A percentile compares a stretch with the other conserved stretches of the same genome.
These are phyloP conservation scores for Postia placenta DNA, from an alignment of 768 basidiomycete species.

Conservation along the genomic window DNA sequence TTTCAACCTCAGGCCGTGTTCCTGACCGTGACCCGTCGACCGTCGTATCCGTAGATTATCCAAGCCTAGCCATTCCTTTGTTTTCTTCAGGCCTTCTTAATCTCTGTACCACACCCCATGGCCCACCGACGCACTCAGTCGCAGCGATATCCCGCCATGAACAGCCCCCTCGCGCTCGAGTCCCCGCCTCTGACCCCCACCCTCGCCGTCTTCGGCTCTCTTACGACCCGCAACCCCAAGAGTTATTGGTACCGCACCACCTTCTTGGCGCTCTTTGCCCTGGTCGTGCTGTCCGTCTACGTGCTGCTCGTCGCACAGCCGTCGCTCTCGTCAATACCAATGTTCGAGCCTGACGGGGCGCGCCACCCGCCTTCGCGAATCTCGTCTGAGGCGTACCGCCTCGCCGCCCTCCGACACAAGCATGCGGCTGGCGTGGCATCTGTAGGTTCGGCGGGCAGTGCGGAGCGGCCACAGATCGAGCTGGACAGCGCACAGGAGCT, in stretches of 20 bases:
- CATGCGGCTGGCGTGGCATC: slow-evolving; percentile 4
- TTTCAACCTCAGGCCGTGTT: no score
- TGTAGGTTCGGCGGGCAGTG: not conserved
- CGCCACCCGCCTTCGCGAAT: slow-evolving; percentile 25
- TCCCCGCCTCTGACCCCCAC: slow-evolving; percentile 23
- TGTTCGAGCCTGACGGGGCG: slow-evolving; percentile 21
- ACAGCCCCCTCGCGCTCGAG: slow-evolving; percentile 13
- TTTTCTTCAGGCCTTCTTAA: slow-evolving; percentile 2
- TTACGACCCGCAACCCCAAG: slow-evolving; percentile 32
- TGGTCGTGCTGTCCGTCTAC: slow-evolving; percentile 48
- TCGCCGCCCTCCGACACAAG: slow-evolving; percentile 16
- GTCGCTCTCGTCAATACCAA: slow-evolving; percentile 31
- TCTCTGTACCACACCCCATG: slow-evolving; percentile 15
- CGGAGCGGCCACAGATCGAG: slow-evolving; percentile 32
- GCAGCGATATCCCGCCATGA: slow-evolving; percentile 18
- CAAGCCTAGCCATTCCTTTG: slow-evolving; percentile 16
- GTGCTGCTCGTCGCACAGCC: slow-evolving; percentile 47
- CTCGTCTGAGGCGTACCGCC: slow-evolving; percentile 28
- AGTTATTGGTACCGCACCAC: slow-evolving; percentile 43
- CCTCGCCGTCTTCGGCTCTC: slow-evolving; percentile 16
- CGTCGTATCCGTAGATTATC: no score
- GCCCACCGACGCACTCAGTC: slow-evolving; percentile 24
- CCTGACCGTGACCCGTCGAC: no score
- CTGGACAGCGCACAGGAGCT: slow-evolving; percentile 59
- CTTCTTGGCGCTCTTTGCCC: slow-evolving; percentile 45